A percentile compares a stretch with the other conserved stretches of the same genome.
phyloP scores from a whole-genome alignment of 164 flowering plant genomes.

The Piper betle region DNA sequence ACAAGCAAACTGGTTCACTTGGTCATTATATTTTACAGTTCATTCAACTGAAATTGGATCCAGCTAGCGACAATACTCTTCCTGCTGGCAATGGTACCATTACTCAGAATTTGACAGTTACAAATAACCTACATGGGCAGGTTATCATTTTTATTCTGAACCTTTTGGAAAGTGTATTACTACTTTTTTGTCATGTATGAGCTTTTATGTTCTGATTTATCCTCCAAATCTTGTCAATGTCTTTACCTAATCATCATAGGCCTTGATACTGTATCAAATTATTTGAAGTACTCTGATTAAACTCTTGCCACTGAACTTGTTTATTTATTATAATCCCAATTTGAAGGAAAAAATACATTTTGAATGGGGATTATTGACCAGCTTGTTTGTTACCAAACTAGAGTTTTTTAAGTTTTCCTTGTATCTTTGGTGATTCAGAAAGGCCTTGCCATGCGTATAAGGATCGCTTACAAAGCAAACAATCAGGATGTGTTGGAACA shows the following conservation, averaged over 20 bases:
- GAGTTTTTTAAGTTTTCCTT: neutral
- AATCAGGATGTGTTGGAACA: slow-evolving; percentile 60
- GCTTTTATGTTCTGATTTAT: neutral
- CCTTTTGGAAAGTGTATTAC: neutral
- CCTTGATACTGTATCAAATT: neutral
- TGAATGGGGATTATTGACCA: neutral
- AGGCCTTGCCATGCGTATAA: slow-evolving; percentile 80
- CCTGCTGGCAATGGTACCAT: slow-evolving; percentile 67
- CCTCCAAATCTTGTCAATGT: neutral
- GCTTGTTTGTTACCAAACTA: neutral
- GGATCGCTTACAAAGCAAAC: slow-evolving; percentile 73
- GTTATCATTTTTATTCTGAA: slow-evolving; percentile 17
- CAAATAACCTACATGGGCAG: slow-evolving; percentile 92
- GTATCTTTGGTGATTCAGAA: slow-evolving; percentile 39
- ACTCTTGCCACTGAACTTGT: neutral
- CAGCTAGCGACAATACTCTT: slow-evolving; percentile 75
- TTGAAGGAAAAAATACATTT: neutral
- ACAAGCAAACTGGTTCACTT: neutral
- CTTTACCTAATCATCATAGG: neutral
- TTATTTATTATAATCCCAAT: neutral
- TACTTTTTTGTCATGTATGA: neutral
- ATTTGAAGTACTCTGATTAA: neutral
- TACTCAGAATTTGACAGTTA: slow-evolving; percentile 56
- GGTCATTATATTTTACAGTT: slow-evolving; percentile 38
- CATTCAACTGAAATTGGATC: slow-evolving; percentile 79